These are phyloP conservation scores for Salvia sclarea DNA, from an alignment of 305 asterid species.

Conservation along the genomic window DNA sequence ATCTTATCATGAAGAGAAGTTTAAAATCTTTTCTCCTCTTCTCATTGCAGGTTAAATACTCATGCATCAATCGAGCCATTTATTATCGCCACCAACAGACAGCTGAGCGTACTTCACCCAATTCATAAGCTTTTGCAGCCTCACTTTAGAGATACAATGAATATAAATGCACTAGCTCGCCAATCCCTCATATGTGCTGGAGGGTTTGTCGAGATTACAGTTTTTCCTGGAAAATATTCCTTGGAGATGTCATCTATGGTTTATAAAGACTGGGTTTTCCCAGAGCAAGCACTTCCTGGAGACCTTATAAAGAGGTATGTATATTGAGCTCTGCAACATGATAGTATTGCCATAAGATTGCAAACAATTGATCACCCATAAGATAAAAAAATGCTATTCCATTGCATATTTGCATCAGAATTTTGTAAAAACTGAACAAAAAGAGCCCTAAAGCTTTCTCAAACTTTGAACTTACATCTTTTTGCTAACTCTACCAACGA, in stretches of 20 bases:
- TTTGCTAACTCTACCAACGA: conserved; percentile 19
- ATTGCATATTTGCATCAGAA: not conserved
- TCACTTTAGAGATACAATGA: conserved; percentile 79
- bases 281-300: conserved; percentile 78
- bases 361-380: not conserved
- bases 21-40: not conserved
- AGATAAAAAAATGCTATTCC: not conserved
- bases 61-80: conserved; percentile 83
- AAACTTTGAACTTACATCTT: conserved; percentile 18
- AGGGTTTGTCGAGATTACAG: conserved; percentile 57
- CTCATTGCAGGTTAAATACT: conserved; percentile 60
- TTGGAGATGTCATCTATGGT: conserved; percentile 67
- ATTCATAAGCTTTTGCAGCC: conserved; percentile 78
- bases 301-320: conserved; percentile 73
- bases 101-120: conserved; percentile 76
- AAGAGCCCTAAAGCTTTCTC: conserved; percentile 11
- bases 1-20: not conserved
- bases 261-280: conserved; percentile 70
- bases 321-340: conserved; percentile 5
- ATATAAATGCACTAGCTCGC: conserved; percentile 70
- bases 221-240: conserved; percentile 63
- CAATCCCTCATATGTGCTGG: conserved; percentile 64
- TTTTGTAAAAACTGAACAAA: not conserved
- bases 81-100: conserved; percentile 74
- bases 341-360: not conserved